A percentile compares a stretch with the other conserved stretches of the same genome.
Conservation (phyloP, 768 basidiomycete genomes). For the Omphalotus guepiniiformis region DNA sequence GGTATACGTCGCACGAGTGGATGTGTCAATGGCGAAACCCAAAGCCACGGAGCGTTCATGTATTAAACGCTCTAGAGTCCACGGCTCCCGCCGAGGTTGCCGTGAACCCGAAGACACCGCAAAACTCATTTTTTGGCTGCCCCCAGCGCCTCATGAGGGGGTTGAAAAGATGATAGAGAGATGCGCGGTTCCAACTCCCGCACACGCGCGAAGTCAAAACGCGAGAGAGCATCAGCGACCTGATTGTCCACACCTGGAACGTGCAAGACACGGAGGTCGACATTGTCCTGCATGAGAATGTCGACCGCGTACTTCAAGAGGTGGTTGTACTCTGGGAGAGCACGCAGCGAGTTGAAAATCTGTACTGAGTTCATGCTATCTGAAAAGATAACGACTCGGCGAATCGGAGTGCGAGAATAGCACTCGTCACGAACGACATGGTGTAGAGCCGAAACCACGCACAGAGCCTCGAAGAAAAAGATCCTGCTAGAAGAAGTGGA, state of each 20-base stretch:
- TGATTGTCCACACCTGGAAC: constrained; percentile 21
- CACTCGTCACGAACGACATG: background rate
- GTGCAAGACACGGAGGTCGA: constrained; percentile 22
- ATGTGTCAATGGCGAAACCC: constrained; percentile 19
- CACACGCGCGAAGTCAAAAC: constrained; percentile 7
- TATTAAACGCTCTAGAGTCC: constrained; percentile 28
- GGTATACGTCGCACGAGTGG: constrained; percentile 14
- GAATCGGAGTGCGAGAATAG: no score
- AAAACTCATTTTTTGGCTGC: constrained; percentile 11
- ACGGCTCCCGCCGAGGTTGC: constrained; percentile 26
- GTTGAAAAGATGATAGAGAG: constrained; percentile 12
- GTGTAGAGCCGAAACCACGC: constrained; percentile 9
- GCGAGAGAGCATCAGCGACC: constrained; percentile 30
- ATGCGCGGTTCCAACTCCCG: constrained; percentile 1
- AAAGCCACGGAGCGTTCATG: constrained; percentile 23
- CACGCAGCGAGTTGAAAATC: constrained; percentile 14
- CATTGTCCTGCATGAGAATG: constrained; percentile 7
- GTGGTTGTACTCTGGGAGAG: constrained; percentile 18
- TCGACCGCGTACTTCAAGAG: constrained; percentile 18
- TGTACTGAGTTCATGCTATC: constrained; percentile 18
- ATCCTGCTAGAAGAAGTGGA: background rate
- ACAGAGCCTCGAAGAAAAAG: constrained; percentile 9
- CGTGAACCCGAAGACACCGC: constrained; percentile 11
- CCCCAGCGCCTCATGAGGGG: constrained; percentile 21
- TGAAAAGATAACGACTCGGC: constrained; percentile 11